Conservation (phyloP, 176 grass and related monocot species). For the Oryza glaberrima region DNA sequence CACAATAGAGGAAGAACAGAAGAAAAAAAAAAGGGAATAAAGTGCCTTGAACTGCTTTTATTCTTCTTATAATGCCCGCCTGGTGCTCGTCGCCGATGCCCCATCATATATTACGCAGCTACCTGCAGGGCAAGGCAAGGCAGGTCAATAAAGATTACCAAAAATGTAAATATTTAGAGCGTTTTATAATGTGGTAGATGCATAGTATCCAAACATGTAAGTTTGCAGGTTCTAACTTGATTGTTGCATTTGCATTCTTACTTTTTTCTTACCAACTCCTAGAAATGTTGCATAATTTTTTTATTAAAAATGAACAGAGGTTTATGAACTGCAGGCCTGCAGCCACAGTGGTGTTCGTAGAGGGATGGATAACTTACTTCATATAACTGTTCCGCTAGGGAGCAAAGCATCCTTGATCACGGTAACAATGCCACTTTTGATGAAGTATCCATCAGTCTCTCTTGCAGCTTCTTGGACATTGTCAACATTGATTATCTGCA, state of each 20-base stretch:
- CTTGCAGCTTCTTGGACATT: conserved; percentile 88
- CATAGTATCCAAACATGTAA: neutral
- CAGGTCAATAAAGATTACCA: neutral
- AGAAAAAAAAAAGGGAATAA: neutral
- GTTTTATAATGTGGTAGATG: neutral
- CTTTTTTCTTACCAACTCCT: conserved; percentile 7
- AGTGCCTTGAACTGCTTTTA: conserved; percentile 48
- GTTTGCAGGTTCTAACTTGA: conserved; percentile 5
- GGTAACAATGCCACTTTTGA: conserved; percentile 95
- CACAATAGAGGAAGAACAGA: neutral
- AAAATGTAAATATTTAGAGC: neutral
- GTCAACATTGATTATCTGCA: conserved; percentile 83
- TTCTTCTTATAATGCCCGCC: conserved; percentile 35
- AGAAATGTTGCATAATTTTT: conserved; percentile 4
- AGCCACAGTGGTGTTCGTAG: neutral
- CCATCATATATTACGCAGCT: neutral
- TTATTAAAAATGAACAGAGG: neutral
- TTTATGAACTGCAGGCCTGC: conserved; percentile 4
- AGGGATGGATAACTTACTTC: conserved; percentile 42
- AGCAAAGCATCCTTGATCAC: conserved; percentile 92
- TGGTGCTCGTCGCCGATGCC: neutral
- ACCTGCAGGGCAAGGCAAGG: conserved; percentile 22
- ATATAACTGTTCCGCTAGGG: conserved; percentile 86
- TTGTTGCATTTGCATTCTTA: conserved; percentile 11
- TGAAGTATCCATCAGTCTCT: conserved; percentile 96